Evolutionary conservation across 2,329 filamentous ascomycete genomes (phyloP), one percentile per base, ranked within the genome.

Genomic region (Dryadomyces sulphureus): DNA sequence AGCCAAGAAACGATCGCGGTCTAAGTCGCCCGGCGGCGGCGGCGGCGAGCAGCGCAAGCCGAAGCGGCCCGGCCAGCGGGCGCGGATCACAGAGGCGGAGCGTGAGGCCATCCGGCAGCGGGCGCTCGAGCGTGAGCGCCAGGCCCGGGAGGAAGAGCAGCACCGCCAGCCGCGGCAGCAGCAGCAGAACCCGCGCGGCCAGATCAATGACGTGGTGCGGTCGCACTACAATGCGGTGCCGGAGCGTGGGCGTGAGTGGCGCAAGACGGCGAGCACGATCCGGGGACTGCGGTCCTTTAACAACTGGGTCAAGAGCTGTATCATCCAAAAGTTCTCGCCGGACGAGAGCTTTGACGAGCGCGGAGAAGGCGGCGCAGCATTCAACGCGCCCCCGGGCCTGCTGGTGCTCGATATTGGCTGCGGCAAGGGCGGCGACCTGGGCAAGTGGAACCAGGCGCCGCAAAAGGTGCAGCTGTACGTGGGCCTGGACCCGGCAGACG

Each of bases 281-380:
- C 94, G 93, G 65, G 92, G 92, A 1, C 68, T 98, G 45, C 79
- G 92, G 45, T 86, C 84, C 54, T 92, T 94, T 70, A 98, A 98
- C 67, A 98, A 98, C 63, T 98, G 92, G 92, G 77, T 98, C 65
- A 98, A 98, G 70, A 94, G 87, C 59, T 90, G 85, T 43, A 77
- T 96, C 54, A 96, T 98, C 54, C 89, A 96, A 60, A 95, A 94
- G 60, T 96, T 95, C 65, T 87, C 86, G 5, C 84, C 84, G 0
- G 79, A 81, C 52, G 84, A 90, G 60, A 79, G 85, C 50, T 80
- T 81, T 53, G 67, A 74, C 0, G 75, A 80, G 2, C 74, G 74
- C 35, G 72, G 77, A 56, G 60, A 65, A 45, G 72, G 71, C 17
- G 62, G 66, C n/a, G 63, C 47, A 72, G 77, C 56, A n/a, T 60